Percentiles rank a stretch among this genome's conserved stretches.
phyloP scores from a whole-genome alignment of 805 yeast species.

The Wickerhamiella qilinensis region DNA sequence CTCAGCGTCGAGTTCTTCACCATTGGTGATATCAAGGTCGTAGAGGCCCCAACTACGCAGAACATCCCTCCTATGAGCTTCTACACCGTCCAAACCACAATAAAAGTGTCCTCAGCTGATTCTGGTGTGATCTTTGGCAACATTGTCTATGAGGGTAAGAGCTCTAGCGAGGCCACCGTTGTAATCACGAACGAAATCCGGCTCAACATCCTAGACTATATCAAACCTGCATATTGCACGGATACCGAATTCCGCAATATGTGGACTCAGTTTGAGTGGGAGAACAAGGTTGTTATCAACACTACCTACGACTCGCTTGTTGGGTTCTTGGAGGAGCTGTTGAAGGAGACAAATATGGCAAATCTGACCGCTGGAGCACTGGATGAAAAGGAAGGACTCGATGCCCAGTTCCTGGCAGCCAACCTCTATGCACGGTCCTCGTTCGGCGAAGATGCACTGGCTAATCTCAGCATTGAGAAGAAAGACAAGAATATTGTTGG shows the following conservation, averaged over 20 bases:
- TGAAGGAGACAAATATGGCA: constrained; percentile 82
- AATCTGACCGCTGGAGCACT: constrained; percentile 88
- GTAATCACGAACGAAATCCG: constrained; percentile 90
- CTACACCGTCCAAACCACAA: constrained; percentile 73
- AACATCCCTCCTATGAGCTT: constrained; percentile 97
- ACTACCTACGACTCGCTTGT: constrained; percentile 32
- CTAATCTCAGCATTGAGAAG: constrained; percentile 85
- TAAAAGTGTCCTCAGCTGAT: constrained; percentile 92
- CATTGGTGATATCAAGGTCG: constrained; percentile 85
- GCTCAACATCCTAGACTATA: constrained; percentile 93
- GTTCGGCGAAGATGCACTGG: constrained; percentile 95
- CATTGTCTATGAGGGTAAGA: constrained; percentile 90
- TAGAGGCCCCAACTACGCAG: constrained; percentile 76
- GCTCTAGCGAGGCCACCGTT: constrained; percentile 74
- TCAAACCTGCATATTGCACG: constrained; percentile 82
- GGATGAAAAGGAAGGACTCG: constrained; percentile 20
- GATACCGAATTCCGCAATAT: constrained; percentile 84
- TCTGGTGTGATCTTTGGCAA: constrained; percentile 97
- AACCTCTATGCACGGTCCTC: constrained; percentile 82
- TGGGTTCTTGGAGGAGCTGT: constrained; percentile 59
- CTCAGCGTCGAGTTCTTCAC: constrained; percentile 90
- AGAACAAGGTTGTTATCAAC: constrained; percentile 76
- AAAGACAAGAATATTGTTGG: constrained; percentile 67
- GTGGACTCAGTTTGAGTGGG: constrained; percentile 99
- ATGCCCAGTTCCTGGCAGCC: constrained; percentile 85